Evolutionary conservation across 495 filamentous ascomycete species (phyloP), one percentile per base, ranked within the genome.

Genomic region (Aspergillus bridgeri): DNA sequence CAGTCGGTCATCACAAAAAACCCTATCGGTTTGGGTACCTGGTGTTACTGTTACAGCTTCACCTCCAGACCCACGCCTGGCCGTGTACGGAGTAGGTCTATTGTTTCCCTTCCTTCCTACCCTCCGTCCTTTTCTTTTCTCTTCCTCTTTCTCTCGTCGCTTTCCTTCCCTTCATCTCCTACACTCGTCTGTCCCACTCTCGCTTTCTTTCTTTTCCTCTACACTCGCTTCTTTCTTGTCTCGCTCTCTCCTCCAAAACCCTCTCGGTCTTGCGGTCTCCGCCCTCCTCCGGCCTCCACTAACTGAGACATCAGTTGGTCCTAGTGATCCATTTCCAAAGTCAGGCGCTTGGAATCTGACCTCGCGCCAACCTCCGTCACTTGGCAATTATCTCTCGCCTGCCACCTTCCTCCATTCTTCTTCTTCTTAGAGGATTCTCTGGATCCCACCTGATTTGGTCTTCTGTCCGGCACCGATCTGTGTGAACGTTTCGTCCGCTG

Each of bases 321-420:
- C 64, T 21, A 60, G 45, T 64, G 62, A 60, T 11, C 22, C 18
- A 50, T 50, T 53, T 24, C 44, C 1, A 42, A 50, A 58, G 60
- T 63, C 64, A 63, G 64, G 59, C 64, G 60, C 64, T 58, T 57
- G 54, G 53, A 42, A 56, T 51, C 56, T 53, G 56, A 55, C 44
- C 57, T 59, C 54, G 48, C 46, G 43, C 49, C 58, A 56, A 51
- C 59, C 44, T 53, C 51, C 23, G 38, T 22, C 42, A 53, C 44
- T 47, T 60, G 48, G 53, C 51, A 47, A 21, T 57, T 51, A 48
- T 38, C 25, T 53, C 54, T 48, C 9, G 33, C 33, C 8, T 38
- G 9, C 13, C 33, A 15, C 33, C 33, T 38, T 13, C 8, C 17
- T 15, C 33, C 33, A 38, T 38, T 38, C 33, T 38, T 38, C 17